phyloP scores from a whole-genome alignment of 768 basidiomycete species.

The Kwoniella sp. region DNA sequence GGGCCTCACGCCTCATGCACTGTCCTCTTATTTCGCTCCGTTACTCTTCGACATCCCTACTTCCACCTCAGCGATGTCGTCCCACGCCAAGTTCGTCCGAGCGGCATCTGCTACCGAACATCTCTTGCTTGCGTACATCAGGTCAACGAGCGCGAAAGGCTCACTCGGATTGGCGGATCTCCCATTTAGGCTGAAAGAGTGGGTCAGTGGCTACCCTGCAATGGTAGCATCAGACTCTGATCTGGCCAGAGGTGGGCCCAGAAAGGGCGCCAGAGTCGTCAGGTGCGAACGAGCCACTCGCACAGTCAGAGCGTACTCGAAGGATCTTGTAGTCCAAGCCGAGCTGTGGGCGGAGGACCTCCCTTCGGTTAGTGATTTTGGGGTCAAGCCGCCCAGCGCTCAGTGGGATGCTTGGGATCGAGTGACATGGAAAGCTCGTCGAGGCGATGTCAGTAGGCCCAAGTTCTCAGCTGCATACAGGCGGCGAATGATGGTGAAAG shows the following conservation, averaged over 20 bases:
- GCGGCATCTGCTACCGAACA: slow-evolving; percentile 88
- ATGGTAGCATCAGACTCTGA: slow-evolving; percentile 65
- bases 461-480: slow-evolving; percentile 32
- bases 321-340: slow-evolving; percentile 73
- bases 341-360: slow-evolving; percentile 49
- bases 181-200: slow-evolving; percentile 83
- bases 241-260: slow-evolving; percentile 64
- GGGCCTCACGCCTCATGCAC: slow-evolving; percentile 85
- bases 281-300: slow-evolving; percentile 75
- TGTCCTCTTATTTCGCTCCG: slow-evolving; percentile 86
- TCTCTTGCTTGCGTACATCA: slow-evolving; percentile 83
- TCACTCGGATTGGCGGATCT: slow-evolving; percentile 41
- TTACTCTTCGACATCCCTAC: slow-evolving; percentile 70
- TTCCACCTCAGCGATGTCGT: slow-evolving; percentile 61
- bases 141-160: slow-evolving; percentile 68
- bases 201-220: slow-evolving; percentile 85
- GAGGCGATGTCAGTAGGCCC: slow-evolving; percentile 32
- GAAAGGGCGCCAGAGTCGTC: slow-evolving; percentile 76
- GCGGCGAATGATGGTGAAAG: slow-evolving; percentile 37
- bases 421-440: slow-evolving; percentile 29
- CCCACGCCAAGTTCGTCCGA: slow-evolving; percentile 74
- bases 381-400: background rate
- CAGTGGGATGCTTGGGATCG: slow-evolving; percentile 47
- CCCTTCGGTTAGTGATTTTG: slow-evolving; percentile 7
- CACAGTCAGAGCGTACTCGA: slow-evolving; percentile 83